phyloP scores from a whole-genome alignment of 768 basidiomycete genomes.

The Amanita muscaria region DNA sequence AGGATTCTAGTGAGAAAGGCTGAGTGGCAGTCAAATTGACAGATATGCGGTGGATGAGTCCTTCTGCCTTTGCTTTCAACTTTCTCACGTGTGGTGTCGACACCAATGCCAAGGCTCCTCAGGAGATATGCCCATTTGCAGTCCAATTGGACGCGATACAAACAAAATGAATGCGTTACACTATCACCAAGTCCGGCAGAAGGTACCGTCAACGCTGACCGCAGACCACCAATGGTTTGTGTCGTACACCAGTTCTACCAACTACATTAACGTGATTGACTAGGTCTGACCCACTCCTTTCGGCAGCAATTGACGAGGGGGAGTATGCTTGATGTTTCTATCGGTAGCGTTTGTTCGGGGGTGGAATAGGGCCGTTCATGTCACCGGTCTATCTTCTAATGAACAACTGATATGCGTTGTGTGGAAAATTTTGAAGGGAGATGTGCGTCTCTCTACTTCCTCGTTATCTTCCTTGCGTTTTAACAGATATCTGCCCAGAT shows the following conservation, averaged over 20 bases:
- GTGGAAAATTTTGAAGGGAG: slow-evolving; percentile 80
- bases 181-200: slow-evolving; percentile 31
- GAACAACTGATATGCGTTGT: slow-evolving; percentile 81
- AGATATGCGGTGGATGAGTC: slow-evolving; percentile 99
- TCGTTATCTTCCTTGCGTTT: neutral
- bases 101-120: slow-evolving; percentile 93
- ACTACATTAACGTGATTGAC: neutral
- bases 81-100: slow-evolving; percentile 95
- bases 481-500: slow-evolving; percentile 37
- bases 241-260: slow-evolving; percentile 9
- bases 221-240: slow-evolving; percentile 90
- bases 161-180: too few species aligned
- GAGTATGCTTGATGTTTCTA: slow-evolving; percentile 74
- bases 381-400: slow-evolving; percentile 48
- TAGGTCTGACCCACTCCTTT: slow-evolving; percentile 88
- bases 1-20: too few species aligned
- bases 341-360: slow-evolving; percentile 61
- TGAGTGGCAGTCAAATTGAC: too few species aligned
- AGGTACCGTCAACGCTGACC: slow-evolving; percentile 67
- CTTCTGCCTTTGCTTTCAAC: too few species aligned
- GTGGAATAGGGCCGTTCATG: slow-evolving; percentile 47
- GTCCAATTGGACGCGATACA: too few species aligned
- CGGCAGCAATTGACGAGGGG: slow-evolving; percentile 94
- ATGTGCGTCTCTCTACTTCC: slow-evolving; percentile 39
- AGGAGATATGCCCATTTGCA: too few species aligned